Conservation (phyloP, 129 eudicot species). For the Chrysanthemum lavandulifolium region DNA sequence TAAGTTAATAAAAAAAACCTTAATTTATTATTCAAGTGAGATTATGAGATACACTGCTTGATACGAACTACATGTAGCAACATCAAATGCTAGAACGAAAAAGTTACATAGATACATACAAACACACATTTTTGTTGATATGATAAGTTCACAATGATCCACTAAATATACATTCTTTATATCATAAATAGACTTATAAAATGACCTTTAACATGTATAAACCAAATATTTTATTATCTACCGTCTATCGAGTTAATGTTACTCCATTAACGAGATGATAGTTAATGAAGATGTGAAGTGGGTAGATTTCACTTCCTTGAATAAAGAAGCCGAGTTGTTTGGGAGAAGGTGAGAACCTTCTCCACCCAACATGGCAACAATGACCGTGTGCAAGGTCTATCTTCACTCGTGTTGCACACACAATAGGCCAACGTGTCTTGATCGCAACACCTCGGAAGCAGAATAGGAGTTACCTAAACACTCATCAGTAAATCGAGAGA, state of each 20-base stretch:
- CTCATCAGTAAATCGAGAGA: conserved; percentile 12
- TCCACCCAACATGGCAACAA: conserved; percentile 13
- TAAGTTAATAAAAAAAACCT: no score
- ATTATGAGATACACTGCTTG: no score
- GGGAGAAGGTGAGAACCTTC: conserved; percentile 3
- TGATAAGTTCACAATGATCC: no score
- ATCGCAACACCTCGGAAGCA: conserved; percentile 10
- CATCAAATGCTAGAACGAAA: no score
- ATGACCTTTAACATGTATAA: no score
- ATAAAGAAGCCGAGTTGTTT: conserved; percentile 17
- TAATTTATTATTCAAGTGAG: no score
- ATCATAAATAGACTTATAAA: no score
- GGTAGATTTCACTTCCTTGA: background rate
- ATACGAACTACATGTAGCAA: no score
- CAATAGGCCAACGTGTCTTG: conserved; percentile 14
- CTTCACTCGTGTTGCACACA: conserved; percentile 22
- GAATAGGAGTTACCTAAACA: conserved; percentile 1
- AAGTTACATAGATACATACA: no score
- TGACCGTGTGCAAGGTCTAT: conserved; percentile 11
- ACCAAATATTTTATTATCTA: background rate
- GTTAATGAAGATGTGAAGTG: background rate
- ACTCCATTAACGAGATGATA: background rate
- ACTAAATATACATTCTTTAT: no score
- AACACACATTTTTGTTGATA: no score
- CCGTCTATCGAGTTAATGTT: background rate